These are phyloP conservation scores for Aspergillus cejpii DNA, from an alignment of 2,329 filamentous ascomycete genomes.

Conservation along the genomic window DNA sequence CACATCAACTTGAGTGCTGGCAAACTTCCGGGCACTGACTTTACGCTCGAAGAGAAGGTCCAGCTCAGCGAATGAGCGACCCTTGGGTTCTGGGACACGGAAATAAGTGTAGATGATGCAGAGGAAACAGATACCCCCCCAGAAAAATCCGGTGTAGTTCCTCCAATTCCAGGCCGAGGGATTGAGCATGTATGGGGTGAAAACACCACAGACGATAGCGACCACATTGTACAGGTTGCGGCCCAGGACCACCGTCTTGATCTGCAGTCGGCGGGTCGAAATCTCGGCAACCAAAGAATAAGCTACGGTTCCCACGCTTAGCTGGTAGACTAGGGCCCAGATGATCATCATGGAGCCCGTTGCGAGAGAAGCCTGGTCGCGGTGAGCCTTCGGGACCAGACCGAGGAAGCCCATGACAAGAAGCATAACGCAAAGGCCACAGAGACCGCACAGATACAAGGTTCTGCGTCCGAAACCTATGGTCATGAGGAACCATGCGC, in stretches of 20 bases:
- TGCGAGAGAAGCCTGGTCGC: constrained; percentile 59
- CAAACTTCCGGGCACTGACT: constrained; percentile 67
- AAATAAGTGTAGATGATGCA: constrained; percentile 79
- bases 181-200: constrained; percentile 92
- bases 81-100: constrained; percentile 70
- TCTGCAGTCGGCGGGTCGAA: constrained; percentile 72
- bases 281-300: constrained; percentile 84
- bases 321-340: constrained; percentile 77
- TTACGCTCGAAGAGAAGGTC: constrained; percentile 74
- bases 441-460: constrained; percentile 70
- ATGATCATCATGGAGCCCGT: constrained; percentile 80
- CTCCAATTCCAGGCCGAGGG: constrained; percentile 80
- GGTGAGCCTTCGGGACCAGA: constrained; percentile 57
- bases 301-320: constrained; percentile 81
- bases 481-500: constrained; percentile 74
- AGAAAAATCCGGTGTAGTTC: constrained; percentile 83
- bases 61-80: constrained; percentile 77
- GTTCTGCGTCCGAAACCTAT: constrained; percentile 66
- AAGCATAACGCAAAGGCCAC: constrained; percentile 67
- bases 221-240: constrained; percentile 76
- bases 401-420: constrained; percentile 79
- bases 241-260: constrained; percentile 85
- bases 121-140: constrained; percentile 71
- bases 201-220: constrained; percentile 69
- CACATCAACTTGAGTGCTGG: constrained; percentile 50